Evolutionary conservation across 768 basidiomycete species (phyloP).

Genomic region (Lactarius tabidus): DNA sequence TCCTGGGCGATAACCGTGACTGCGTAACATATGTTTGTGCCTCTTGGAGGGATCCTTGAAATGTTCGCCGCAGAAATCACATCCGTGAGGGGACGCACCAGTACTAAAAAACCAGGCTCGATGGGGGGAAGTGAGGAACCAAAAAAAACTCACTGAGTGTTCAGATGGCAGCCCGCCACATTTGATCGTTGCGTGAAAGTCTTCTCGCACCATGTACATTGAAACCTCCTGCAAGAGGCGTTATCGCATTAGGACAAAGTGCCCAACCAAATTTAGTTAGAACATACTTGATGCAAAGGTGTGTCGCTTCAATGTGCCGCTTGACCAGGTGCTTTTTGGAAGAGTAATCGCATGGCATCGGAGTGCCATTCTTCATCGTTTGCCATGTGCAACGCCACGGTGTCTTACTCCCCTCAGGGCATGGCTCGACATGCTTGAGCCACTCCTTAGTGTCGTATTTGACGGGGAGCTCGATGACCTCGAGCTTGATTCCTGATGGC

Average conservation of each 20-base stretch:
- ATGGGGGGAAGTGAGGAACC: constrained; percentile 13
- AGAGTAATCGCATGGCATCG: constrained; percentile 39
- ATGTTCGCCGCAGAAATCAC: constrained; percentile 47
- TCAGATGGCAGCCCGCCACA: constrained; percentile 50
- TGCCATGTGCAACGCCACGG: constrained; percentile 42
- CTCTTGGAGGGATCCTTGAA: constrained; percentile 66
- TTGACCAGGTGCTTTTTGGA: constrained; percentile 65
- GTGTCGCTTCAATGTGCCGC: constrained; percentile 61
- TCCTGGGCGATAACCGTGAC: constrained; percentile 48
- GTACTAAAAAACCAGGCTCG: constrained; percentile 39
- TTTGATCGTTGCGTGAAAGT: constrained; percentile 58
- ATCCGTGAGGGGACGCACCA: constrained; percentile 50
- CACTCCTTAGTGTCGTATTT: constrained; percentile 25
- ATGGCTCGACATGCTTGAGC: constrained; percentile 22
- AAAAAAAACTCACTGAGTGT: constrained; percentile 43
- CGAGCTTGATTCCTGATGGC: constrained; percentile 23
- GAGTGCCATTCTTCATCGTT: constrained; percentile 33
- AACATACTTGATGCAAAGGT: constrained; percentile 57
- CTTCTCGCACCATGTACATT: constrained; percentile 50
- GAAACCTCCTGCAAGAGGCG: constrained; percentile 41
- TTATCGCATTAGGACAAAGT: constrained; percentile 23
- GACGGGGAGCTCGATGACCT: constrained; percentile 25
- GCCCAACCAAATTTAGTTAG: constrained; percentile 17
- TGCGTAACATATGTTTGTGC: constrained; percentile 53
- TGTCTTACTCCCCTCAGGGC: constrained; percentile 21